Conservation (phyloP, 31 red algal species). For the Bonnemaisonia californica region DNA sequence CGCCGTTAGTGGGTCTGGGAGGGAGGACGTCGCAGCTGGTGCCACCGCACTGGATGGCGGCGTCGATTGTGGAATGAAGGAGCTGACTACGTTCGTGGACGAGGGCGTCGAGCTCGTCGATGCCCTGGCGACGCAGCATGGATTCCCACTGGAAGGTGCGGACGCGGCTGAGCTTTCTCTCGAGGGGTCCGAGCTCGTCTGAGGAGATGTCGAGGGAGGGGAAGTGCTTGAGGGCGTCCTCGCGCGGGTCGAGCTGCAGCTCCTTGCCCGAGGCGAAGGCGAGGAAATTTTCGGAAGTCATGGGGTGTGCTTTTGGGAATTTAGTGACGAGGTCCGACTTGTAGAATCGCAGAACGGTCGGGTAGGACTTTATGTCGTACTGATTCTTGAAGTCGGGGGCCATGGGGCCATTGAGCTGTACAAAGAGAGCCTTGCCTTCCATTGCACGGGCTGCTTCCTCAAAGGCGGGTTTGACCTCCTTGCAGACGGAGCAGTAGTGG, state of each 20-base stretch:
- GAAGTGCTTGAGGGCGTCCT: not conserved
- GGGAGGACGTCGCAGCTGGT: constrained; percentile 28
- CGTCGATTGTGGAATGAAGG: constrained; percentile 47
- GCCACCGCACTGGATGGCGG: constrained; percentile 29
- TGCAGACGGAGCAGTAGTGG: constrained; percentile 72
- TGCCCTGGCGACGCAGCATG: constrained; percentile 63
- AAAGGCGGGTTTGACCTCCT: constrained; percentile 53
- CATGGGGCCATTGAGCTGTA: constrained; percentile 59
- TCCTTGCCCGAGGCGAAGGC: not conserved
- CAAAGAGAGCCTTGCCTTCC: constrained; percentile 35
- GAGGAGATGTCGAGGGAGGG: not conserved
- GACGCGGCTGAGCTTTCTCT: not conserved
- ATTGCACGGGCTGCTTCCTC: constrained; percentile 38
- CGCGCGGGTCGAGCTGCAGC: not conserved
- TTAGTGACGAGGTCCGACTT: not conserved
- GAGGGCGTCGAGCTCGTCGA: constrained; percentile 72
- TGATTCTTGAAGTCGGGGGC: constrained; percentile 46
- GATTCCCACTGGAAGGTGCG: constrained; percentile 24
- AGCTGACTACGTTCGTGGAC: constrained; percentile 41
- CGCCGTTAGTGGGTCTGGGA: not conserved
- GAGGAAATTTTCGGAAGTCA: not conserved
- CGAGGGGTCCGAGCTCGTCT: not conserved
- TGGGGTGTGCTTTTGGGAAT: not conserved
- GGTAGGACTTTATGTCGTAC: constrained; percentile 47
- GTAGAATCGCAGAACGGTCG: constrained; percentile 41